phyloP scores from a whole-genome alignment of 371 early-diverging fungal species.

The Apophysomyces variabilis region DNA sequence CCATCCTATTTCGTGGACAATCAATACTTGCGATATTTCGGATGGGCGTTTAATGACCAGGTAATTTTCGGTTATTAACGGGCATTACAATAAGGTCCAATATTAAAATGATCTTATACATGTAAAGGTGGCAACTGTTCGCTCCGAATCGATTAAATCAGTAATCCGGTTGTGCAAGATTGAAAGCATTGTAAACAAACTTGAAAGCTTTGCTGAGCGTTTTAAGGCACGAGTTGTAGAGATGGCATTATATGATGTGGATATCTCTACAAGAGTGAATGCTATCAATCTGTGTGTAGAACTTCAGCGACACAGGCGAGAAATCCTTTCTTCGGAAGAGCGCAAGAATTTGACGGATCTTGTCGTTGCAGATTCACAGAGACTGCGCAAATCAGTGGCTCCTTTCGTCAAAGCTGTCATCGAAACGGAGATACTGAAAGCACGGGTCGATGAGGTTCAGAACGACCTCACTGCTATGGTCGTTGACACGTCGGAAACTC shows the following conservation, averaged over 20 bases:
- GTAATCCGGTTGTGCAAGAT: slow-evolving; percentile 58
- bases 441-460: slow-evolving; percentile 48
- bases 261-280: slow-evolving; percentile 64
- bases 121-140: slow-evolving; percentile 54
- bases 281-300: slow-evolving; percentile 63
- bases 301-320: slow-evolving; percentile 44
- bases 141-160: slow-evolving; percentile 65
- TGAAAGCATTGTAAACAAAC: slow-evolving; percentile 52
- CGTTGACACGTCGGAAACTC: slow-evolving; percentile 14
- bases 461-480: slow-evolving; percentile 27
- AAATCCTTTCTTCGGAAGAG: slow-evolving; percentile 46
- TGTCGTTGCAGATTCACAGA: slow-evolving; percentile 40
- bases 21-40: slow-evolving; percentile 78
- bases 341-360: slow-evolving; percentile 35
- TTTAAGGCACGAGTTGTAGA: slow-evolving; percentile 79
- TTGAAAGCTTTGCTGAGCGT: slow-evolving; percentile 74
- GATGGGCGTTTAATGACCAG: slow-evolving; percentile 88
- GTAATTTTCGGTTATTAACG: slow-evolving; percentile 27
- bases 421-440: slow-evolving; percentile 46
- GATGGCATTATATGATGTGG: slow-evolving; percentile 82
- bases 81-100: neutral
- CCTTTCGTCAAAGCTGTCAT: slow-evolving; percentile 56
- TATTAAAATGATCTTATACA: neutral
- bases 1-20: slow-evolving; percentile 77
- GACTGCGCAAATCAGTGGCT: slow-evolving; percentile 54